Conservation (phyloP, 1,284 basidiomycete genomes). For the Volvariella surrecta region DNA sequence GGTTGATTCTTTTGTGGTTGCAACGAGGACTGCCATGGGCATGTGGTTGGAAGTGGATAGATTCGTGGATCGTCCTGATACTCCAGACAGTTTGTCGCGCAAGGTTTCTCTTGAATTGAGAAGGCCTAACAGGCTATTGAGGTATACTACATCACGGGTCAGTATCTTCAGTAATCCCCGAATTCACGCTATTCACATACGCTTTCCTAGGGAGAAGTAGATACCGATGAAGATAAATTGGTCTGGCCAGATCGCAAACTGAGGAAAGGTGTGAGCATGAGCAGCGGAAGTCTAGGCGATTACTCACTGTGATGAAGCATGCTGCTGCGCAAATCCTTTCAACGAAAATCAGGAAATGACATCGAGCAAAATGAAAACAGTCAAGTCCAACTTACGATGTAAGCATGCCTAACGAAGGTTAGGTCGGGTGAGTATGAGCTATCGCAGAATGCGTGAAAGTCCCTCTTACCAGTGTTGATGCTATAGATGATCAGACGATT, state of each 20-base stretch:
- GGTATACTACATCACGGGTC: constrained; percentile 20
- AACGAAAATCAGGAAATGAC: background rate
- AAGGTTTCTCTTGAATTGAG: constrained; percentile 27
- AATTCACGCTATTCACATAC: constrained; percentile 14
- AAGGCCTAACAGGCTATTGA: constrained; percentile 30
- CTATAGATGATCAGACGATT: constrained; percentile 33
- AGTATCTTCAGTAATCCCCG: background rate
- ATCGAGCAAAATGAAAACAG: no score
- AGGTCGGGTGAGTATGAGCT: no score
- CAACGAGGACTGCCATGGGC: no score
- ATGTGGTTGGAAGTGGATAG: no score
- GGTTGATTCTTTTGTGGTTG: no score
- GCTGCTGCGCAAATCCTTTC: constrained; percentile 19
- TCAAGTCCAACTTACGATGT: no score
- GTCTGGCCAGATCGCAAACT: constrained; percentile 28
- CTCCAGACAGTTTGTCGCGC: constrained; percentile 13
- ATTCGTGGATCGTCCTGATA: constrained; percentile 1
- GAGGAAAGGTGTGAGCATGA: background rate
- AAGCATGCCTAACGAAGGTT: no score
- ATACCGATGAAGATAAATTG: constrained; percentile 30
- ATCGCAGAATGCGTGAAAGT: no score
- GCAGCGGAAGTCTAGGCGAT: background rate
- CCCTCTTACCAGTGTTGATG: constrained; percentile 31
- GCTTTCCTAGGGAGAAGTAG: constrained; percentile 28
- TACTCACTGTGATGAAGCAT: constrained; percentile 24